Percentiles rank a stretch among this genome's conserved stretches.
These are phyloP conservation scores for Lactarius akahatsu DNA, from an alignment of 768 basidiomycete species.

Conservation along the genomic window DNA sequence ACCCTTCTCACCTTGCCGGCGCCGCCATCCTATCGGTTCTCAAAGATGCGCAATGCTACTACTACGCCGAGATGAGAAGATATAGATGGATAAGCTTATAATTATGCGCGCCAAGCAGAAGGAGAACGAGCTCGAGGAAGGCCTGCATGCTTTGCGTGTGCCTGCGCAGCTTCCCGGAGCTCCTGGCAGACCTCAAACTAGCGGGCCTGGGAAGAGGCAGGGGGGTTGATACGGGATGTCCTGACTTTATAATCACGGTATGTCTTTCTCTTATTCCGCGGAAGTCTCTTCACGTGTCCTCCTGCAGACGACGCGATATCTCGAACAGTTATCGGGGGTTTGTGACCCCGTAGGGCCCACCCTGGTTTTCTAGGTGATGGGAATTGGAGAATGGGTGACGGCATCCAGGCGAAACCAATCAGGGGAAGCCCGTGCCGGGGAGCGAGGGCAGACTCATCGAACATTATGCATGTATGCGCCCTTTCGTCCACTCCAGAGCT, in stretches of 20 bases:
- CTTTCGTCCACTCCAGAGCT: background rate
- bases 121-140: slow-evolving; percentile 71
- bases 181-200: slow-evolving; percentile 73
- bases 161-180: slow-evolving; percentile 81
- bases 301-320: slow-evolving; percentile 60
- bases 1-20: slow-evolving; percentile 80
- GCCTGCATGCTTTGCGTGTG: slow-evolving; percentile 64
- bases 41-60: slow-evolving; percentile 76
- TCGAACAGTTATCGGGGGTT: slow-evolving; percentile 69
- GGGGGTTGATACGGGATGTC: slow-evolving; percentile 62
- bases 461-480: slow-evolving; percentile 66
- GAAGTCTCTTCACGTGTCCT: background rate
- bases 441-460: slow-evolving; percentile 66
- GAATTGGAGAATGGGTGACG: slow-evolving; percentile 91
- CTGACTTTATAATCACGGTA: slow-evolving; percentile 59
- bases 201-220: slow-evolving; percentile 55
- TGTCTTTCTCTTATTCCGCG: slow-evolving; percentile 31
- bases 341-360: slow-evolving; percentile 64
- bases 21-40: slow-evolving; percentile 60
- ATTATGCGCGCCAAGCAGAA: slow-evolving; percentile 44
- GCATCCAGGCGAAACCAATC: slow-evolving; percentile 54
- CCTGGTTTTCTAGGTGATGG: slow-evolving; percentile 75
- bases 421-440: slow-evolving; percentile 45
- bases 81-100: slow-evolving; percentile 65
- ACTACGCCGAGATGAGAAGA: slow-evolving; percentile 90